Percentiles rank a stretch among this genome's conserved stretches.
These are phyloP conservation scores for Aegilops speltoides DNA, from an alignment of 176 grass and related monocot genomes.

Conservation along the genomic window DNA sequence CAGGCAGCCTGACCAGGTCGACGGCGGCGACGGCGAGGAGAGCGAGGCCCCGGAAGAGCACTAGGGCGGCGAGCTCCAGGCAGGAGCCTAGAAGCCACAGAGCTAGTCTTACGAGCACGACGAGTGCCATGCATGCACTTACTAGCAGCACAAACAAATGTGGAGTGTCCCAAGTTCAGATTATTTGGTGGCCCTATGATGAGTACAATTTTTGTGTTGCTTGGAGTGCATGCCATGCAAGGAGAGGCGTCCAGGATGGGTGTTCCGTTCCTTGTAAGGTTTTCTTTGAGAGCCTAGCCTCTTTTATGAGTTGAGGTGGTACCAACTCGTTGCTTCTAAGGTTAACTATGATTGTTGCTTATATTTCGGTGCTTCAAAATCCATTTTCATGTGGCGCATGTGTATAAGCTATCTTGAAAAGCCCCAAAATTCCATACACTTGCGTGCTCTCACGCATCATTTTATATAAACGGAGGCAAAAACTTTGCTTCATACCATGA, in stretches of 20 bases:
- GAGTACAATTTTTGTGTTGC: conserved; percentile 20
- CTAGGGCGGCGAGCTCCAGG: conserved; percentile 12
- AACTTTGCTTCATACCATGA: too few species aligned
- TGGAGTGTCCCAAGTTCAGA: neutral
- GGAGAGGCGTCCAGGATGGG: neutral
- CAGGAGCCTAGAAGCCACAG: conserved; percentile 28
- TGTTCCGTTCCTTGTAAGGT: conserved; percentile 41
- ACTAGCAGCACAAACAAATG: neutral
- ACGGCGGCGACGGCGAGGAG: conserved; percentile 18
- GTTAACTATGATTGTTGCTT: conserved; percentile 29
- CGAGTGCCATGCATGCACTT: neutral
- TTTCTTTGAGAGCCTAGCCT: conserved; percentile 2
- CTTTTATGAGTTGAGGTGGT: neutral
- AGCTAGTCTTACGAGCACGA: conserved; percentile 19
- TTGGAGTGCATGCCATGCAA: conserved; percentile 46
- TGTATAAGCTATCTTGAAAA: neutral
- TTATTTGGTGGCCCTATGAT: neutral
- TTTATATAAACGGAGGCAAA: too few species aligned
- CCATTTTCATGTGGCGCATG: neutral
- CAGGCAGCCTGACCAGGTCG: conserved; percentile 41
- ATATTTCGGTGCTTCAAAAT: neutral
- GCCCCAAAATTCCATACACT: too few species aligned
- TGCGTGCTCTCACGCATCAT: too few species aligned
- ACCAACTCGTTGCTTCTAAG: conserved; percentile 54
- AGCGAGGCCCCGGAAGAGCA: conserved; percentile 36